A percentile compares a stretch with the other conserved stretches of the same genome.
phyloP scores from a whole-genome alignment of 192 early-diverging fungal genomes.

The Bifiguratus adelaidae region DNA sequence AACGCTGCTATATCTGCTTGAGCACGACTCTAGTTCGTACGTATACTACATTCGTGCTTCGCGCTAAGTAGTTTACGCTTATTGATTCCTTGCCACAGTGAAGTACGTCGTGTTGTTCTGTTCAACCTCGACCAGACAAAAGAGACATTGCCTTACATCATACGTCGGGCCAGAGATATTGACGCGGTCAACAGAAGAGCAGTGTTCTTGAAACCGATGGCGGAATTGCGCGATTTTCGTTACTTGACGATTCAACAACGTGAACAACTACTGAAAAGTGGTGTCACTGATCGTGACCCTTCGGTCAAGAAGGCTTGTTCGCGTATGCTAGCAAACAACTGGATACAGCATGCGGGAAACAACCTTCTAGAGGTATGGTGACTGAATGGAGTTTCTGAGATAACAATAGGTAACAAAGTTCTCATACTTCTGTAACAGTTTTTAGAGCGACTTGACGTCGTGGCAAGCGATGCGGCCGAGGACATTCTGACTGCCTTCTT shows the following conservation, averaged over 20 bases:
- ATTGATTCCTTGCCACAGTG: conserved; percentile 28
- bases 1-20: conserved; percentile 50
- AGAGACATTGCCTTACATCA: conserved; percentile 51
- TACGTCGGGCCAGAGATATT: conserved; percentile 68
- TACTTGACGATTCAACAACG: conserved; percentile 57
- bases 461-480: conserved; percentile 51
- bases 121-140: conserved; percentile 58
- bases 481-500: conserved; percentile 56
- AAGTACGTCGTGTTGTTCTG: conserved; percentile 74
- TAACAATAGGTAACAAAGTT: neutral
- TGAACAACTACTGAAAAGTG: conserved; percentile 58
- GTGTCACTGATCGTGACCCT: conserved; percentile 71
- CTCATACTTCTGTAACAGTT: conserved; percentile 19
- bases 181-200: conserved; percentile 64
- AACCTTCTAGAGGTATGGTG: conserved; percentile 49
- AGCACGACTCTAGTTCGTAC: conserved; percentile 67
- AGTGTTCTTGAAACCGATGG: conserved; percentile 60
- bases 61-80: neutral
- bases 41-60: conserved; percentile 8
- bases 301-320: conserved; percentile 65
- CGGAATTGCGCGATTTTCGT: conserved; percentile 55
- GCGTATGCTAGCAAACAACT: conserved; percentile 54
- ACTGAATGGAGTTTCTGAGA: neutral
- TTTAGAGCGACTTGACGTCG: conserved; percentile 60
- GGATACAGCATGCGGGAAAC: conserved; percentile 64